Percentiles rank a stretch among this genome's conserved stretches.
Conservation (phyloP, 768 basidiomycete species). For the Amanita rimosa region DNA sequence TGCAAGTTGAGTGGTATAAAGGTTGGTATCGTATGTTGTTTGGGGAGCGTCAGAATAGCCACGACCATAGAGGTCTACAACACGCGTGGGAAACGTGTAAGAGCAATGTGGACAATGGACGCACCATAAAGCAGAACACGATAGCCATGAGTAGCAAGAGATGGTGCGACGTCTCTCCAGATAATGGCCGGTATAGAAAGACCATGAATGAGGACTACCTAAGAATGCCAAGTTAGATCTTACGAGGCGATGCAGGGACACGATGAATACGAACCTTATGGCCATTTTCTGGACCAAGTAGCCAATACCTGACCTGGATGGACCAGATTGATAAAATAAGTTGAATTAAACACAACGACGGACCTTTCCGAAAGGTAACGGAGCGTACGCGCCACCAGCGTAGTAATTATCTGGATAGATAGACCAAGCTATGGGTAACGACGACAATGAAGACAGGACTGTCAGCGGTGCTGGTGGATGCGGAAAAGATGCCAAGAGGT, state of each 20-base stretch:
- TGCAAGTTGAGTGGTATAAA: constrained; percentile 73
- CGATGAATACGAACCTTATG: constrained; percentile 36
- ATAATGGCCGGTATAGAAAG: constrained; percentile 67
- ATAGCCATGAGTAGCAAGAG: constrained; percentile 49
- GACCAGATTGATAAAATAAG: not conserved
- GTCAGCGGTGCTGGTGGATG: constrained; percentile 37
- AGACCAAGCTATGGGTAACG: constrained; percentile 45
- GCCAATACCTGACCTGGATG: constrained; percentile 61
- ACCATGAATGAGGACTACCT: constrained; percentile 74
- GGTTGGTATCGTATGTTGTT: constrained; percentile 47
- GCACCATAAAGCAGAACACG: constrained; percentile 69
- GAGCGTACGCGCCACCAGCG: constrained; percentile 49
- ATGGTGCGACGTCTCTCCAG: constrained; percentile 67
- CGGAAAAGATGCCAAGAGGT: constrained; percentile 59
- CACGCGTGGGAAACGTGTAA: not conserved
- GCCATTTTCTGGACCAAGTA: constrained; percentile 60
- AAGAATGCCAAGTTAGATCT: constrained; percentile 2
- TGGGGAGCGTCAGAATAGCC: constrained; percentile 78
- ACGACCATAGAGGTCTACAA: constrained; percentile 65
- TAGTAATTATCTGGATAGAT: constrained; percentile 70
- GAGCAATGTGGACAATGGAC: constrained; percentile 7
- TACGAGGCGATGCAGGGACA: not conserved
- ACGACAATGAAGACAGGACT: constrained; percentile 49
- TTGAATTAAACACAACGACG: constrained; percentile 12
- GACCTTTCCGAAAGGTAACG: constrained; percentile 55